phyloP scores from a whole-genome alignment of 495 filamentous ascomycete species.

The Tuber microsphaerosporum region DNA sequence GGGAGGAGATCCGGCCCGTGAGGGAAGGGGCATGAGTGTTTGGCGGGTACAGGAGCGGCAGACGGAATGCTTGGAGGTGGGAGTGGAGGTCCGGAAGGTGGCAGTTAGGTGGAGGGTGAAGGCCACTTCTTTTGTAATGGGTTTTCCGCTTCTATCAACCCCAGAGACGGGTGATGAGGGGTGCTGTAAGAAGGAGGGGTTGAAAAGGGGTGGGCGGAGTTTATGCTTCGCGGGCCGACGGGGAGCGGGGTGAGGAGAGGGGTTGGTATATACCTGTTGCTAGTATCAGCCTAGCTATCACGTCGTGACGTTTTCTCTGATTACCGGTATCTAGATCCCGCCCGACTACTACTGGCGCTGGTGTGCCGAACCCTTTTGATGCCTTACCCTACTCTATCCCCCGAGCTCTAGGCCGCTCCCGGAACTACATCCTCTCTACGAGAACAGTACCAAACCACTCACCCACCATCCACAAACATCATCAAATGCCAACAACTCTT shows the following conservation, averaged over 20 bases:
- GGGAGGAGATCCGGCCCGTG: constrained; percentile 41
- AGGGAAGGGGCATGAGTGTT: constrained; percentile 20
- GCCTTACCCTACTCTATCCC: background rate
- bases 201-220: background rate
- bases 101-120: background rate
- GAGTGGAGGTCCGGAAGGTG: constrained; percentile 9
- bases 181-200: background rate
- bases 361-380: background rate
- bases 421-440: background rate
- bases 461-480: background rate
- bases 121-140: background rate
- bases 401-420: background rate
- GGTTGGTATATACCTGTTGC: background rate
- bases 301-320: background rate
- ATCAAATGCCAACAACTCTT: background rate
- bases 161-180: background rate
- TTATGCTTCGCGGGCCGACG: background rate
- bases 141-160: background rate
- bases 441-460: background rate
- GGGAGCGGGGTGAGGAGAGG: background rate
- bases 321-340: background rate
- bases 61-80: constrained; percentile 31
- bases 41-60: constrained; percentile 35
- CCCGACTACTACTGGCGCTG: background rate
- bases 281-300: background rate